These are phyloP conservation scores for Lasiosphaeria ovina DNA, from an alignment of 495 filamentous ascomycete species.

Conservation along the genomic window DNA sequence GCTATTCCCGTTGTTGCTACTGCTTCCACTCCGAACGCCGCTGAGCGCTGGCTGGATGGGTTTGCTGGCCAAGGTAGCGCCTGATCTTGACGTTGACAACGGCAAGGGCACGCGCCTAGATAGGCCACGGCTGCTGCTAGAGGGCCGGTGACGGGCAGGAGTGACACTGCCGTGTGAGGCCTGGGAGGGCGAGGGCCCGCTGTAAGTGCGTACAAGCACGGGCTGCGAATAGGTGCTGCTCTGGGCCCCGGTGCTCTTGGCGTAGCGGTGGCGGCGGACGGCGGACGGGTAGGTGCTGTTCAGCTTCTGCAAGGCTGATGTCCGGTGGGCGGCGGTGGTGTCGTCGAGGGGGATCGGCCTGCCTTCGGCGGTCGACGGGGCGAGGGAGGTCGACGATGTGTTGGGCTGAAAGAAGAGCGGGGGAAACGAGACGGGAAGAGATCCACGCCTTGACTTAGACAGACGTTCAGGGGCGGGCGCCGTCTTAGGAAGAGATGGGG, in stretches of 20 bases:
- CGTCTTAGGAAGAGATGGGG: constrained; percentile 17
- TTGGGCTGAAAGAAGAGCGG: constrained; percentile 36
- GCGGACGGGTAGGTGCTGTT: constrained; percentile 43
- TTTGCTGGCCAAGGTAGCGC: constrained; percentile 16
- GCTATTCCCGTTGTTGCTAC: neutral
- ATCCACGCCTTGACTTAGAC: constrained; percentile 11
- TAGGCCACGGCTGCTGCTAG: constrained; percentile 25
- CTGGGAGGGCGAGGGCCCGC: constrained; percentile 33
- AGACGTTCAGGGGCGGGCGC: constrained; percentile 10
- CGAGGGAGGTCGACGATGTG: constrained; percentile 42
- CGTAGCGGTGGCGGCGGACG: constrained; percentile 33
- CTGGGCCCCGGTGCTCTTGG: constrained; percentile 45
- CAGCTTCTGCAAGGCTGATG: constrained; percentile 44
- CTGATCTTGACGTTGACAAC: constrained; percentile 18
- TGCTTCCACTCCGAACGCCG: constrained; percentile 22
- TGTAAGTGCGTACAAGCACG: constrained; percentile 57
- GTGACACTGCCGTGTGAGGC: constrained; percentile 19
- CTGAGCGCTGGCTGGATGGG: constrained; percentile 26
- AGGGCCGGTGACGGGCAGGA: constrained; percentile 19
- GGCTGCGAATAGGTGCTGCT: constrained; percentile 55
- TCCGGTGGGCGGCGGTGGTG: constrained; percentile 38
- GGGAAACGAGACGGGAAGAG: constrained; percentile 38
- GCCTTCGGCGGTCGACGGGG: constrained; percentile 46
- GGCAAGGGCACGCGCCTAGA: constrained; percentile 30
- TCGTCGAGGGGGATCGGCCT: constrained; percentile 44